phyloP scores from a whole-genome alignment of 2,329 filamentous ascomycete species.

The Catunica adiposa region DNA sequence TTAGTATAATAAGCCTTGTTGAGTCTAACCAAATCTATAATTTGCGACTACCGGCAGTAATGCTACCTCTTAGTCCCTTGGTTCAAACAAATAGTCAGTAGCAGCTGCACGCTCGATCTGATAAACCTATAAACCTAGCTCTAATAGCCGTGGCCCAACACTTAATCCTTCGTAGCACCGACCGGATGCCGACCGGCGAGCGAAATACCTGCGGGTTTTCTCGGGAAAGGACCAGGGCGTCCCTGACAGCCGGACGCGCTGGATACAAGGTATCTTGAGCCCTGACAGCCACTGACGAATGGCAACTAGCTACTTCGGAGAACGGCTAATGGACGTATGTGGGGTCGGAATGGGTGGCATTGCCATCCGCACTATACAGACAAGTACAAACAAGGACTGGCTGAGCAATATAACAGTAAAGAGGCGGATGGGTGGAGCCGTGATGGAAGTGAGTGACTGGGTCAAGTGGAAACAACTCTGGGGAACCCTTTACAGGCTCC shows the following conservation, averaged over 20 bases:
- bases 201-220: conserved; percentile 8
- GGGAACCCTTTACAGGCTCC: background rate
- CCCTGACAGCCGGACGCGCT: background rate
- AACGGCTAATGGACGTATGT: background rate
- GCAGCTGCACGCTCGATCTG: background rate
- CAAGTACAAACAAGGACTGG: background rate
- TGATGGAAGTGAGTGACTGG: background rate
- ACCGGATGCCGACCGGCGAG: conserved; percentile 9
- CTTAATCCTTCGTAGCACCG: background rate
- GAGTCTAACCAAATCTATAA: background rate
- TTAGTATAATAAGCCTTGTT: background rate
- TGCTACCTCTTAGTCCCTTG: background rate
- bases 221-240: conserved; percentile 5
- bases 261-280: background rate
- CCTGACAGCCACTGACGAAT: background rate
- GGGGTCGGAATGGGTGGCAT: background rate
- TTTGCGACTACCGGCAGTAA: background rate
- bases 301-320: background rate
- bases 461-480: conserved; percentile 1
- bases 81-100: background rate
- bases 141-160: background rate
- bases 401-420: no score
- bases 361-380: background rate
- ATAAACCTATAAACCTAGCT: background rate
- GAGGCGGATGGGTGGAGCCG: background rate